Base-by-base conservation (phyloP, 192 early-diverging fungal genomes). In the Geosiphon pyriformis region DNA sequence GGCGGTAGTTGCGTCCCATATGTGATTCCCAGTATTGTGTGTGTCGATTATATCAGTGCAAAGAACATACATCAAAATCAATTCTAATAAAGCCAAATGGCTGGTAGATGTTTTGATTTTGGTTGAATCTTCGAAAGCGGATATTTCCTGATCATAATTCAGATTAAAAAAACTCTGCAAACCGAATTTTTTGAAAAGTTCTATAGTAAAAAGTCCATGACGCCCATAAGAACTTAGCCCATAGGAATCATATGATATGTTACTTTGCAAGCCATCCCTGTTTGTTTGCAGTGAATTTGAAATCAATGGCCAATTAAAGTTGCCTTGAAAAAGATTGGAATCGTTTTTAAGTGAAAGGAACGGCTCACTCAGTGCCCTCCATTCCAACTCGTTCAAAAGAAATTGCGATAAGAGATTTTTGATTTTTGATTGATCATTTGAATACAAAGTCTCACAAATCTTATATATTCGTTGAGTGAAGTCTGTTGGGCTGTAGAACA, bases 201-300 rank as follows among this genome's bases (percentile, higher is more conserved):
- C 76, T 23, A 72, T 70, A 18, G 71, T 69, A 53, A 81, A 84
- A 0, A 84, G 49, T 0, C 71, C 74, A 42, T 74, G 35, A 1
- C 82, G 72, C 30, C 72, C 80, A 26, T 76, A 84, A 7, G 76
- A 57, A 12, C 78, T 80, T 11, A 81, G 58, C 7, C 80, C 82
- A 76, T 78, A 78, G 8, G 73, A 63, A 66, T 84, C 82, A 52
- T 80, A 84, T 4, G 55, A 30, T 3, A 74, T 54, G 37, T 15
- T 42, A 42, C 15, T 6, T 10, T 15, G 6, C 15, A 15, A 42
- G 7, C 37, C 37, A 42, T 42, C 37, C 6, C 6, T 42, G 7
- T 15, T 15, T 6, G 37, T 42, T 42, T 42, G 37, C 15, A 15
- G 15, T 42, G 37, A 10, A 6, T 42, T 6, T 42, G 37, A 42